Conservation (phyloP, 805 yeast species). For the Suhomyces pyralidae region DNA sequence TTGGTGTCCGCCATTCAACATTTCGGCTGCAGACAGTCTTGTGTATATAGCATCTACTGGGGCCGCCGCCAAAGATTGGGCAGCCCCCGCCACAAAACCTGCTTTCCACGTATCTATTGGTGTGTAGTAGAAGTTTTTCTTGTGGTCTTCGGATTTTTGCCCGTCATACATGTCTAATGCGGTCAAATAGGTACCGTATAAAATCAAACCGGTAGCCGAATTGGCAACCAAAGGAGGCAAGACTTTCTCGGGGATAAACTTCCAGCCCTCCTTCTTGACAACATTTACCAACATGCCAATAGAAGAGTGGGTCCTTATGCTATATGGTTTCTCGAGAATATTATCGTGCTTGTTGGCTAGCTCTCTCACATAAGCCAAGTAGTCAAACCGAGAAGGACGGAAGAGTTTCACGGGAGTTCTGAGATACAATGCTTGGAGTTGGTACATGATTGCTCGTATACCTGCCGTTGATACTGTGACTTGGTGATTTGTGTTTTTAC, state of each 20-base stretch:
- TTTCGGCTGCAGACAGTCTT: slow-evolving; percentile 72
- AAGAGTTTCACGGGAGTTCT: slow-evolving; percentile 83
- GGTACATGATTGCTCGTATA: slow-evolving; percentile 76
- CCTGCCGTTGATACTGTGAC: slow-evolving; percentile 86
- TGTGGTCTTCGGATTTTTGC: slow-evolving; percentile 8
- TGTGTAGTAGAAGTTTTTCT: slow-evolving; percentile 15
- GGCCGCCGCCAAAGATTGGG: slow-evolving; percentile 88
- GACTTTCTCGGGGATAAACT: slow-evolving; percentile 77
- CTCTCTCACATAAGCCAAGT: slow-evolving; percentile 64
- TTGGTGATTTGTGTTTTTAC: slow-evolving; percentile 33
- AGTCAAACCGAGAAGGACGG: slow-evolving; percentile 88
- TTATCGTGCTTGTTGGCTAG: slow-evolving; percentile 45
- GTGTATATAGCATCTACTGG: slow-evolving; percentile 91
- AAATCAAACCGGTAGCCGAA: slow-evolving; percentile 81
- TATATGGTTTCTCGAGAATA: slow-evolving; percentile 47
- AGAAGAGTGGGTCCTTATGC: slow-evolving; percentile 69
- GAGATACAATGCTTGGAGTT: slow-evolving; percentile 71
- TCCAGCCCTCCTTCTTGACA: slow-evolving; percentile 77
- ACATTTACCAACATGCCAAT: slow-evolving; percentile 73
- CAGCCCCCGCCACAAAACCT: slow-evolving; percentile 82
- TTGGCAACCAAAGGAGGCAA: slow-evolving; percentile 88
- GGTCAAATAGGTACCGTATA: slow-evolving; percentile 78
- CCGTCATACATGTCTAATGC: slow-evolving; percentile 36
- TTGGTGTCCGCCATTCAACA: slow-evolving; percentile 61
- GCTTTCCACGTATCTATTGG: slow-evolving; percentile 67